Evolutionary conservation across 2,329 filamentous ascomycete genomes (phyloP).

Genomic region (Pestalotiopsis sp.): DNA sequence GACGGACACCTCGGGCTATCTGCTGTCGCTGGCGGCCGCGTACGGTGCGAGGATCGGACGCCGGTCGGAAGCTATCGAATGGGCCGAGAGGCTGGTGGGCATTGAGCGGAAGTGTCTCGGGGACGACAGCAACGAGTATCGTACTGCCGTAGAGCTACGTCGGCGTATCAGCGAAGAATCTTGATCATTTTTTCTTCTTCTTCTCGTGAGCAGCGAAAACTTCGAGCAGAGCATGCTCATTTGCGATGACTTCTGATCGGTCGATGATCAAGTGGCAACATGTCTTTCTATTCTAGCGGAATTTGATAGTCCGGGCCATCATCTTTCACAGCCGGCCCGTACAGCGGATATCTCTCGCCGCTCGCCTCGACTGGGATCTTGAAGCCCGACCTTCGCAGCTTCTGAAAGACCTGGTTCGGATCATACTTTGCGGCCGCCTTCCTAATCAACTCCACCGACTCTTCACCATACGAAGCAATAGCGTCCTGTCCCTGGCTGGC

Average conservation of each 20-base stretch:
- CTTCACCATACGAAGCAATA: conserved; percentile 34
- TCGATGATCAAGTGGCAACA: background rate
- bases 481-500: conserved; percentile 32
- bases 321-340: background rate
- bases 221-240: background rate
- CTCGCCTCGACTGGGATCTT: conserved; percentile 27
- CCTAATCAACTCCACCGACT: conserved; percentile 32
- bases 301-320: background rate
- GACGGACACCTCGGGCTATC: conserved; percentile 8
- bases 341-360: background rate
- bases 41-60: background rate
- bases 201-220: background rate
- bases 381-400: conserved; percentile 37
- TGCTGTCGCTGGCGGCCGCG: background rate
- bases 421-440: conserved; percentile 37
- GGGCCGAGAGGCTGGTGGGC: background rate
- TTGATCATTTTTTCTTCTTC: background rate
- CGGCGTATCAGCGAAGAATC: background rate
- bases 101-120: conserved; percentile 8
- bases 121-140: conserved; percentile 9
- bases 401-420: conserved; percentile 37
- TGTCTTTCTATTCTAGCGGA: background rate
- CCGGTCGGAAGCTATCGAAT: background rate
- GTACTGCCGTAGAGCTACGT: background rate
- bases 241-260: background rate